Base-by-base conservation (phyloP, 2,329 filamentous ascomycete genomes). In the Calonectria multiphialidica region DNA sequence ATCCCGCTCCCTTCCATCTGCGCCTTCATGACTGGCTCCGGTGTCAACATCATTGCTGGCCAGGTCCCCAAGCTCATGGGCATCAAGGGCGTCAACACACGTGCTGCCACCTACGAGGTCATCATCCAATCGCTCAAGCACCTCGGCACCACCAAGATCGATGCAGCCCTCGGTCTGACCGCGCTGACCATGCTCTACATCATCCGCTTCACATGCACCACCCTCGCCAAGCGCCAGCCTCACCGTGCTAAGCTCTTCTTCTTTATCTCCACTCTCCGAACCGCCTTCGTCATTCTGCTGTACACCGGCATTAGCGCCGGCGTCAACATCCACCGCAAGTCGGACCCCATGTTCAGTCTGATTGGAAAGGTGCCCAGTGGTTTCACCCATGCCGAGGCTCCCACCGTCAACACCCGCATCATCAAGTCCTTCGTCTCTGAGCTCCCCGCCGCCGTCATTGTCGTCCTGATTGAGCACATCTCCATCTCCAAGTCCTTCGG, bases 401-500 rank as follows among this genome's bases (percentile, higher is more conserved):
- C 94, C 0, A 86, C 82, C 0, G 84, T 96, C 78, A 91, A 92
- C 81, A 81, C 80, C 0, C 81, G 84, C 3, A 89, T 96, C 74
- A 89, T 96, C 80, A 86, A 84, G 1, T 84, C 90, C 3, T 93
- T 96, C 75, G 87, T 88, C 2, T 86, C 87, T 33, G 89, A 97
- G 73, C 84, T 96, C 12, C 94, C 94, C 0, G 92, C 92, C 13
- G 90, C 92, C 1, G 90, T 95, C 70, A 96, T 96, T 74, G 94
- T 96, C 57, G 87, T 96, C 68, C 87, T 95, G 35, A 94, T 95
- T 68, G 93, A 96, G 83, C 93, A 96, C 81, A 95, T 96, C 75
- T 93, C 94, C 66, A 95, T 96, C 75, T 93, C 93, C 44, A 96
- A 96, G 83, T 95, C 93, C 0, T 96, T 96, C 77, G 93, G 93